phyloP scores from a whole-genome alignment of 2,329 filamentous ascomycete genomes.

The Dryadomyces sulphureus region DNA sequence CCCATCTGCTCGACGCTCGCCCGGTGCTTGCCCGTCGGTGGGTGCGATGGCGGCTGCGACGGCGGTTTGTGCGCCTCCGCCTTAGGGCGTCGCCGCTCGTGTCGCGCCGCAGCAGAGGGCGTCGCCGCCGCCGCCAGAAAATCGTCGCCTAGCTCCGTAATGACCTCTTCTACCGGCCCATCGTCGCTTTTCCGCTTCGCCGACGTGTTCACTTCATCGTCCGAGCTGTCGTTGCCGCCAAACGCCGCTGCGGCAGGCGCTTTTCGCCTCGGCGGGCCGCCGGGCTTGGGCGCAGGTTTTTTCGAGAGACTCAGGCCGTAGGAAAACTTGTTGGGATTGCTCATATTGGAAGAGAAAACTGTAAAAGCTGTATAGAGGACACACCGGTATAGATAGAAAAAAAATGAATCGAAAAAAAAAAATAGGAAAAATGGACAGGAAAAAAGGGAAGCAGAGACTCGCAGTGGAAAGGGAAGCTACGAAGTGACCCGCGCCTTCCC shows the following conservation, averaged over 20 bases:
- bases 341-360: background rate
- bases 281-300: too few relatives aligned
- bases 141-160: constrained; percentile 42
- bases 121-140: constrained; percentile 18
- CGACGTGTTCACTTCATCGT: constrained; percentile 6
- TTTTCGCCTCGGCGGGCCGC: constrained; percentile 47
- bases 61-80: constrained; percentile 11
- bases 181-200: constrained; percentile 1
- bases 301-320: constrained; percentile 14
- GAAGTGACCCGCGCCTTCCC: background rate
- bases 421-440: background rate
- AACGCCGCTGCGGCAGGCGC: constrained; percentile 37
- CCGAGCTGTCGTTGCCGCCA: constrained; percentile 33
- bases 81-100: background rate
- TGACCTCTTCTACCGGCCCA: constrained; percentile 33
- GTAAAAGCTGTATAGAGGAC: too few relatives aligned
- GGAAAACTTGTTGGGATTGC: constrained; percentile 5
- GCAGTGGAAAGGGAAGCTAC: background rate
- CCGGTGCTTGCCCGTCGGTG: background rate
- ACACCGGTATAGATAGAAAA: background rate
- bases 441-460: background rate
- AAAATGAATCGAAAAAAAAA: background rate
- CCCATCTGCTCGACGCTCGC: constrained; percentile 34
- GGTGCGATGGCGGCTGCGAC: constrained; percentile 23
- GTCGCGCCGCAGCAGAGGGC: constrained; percentile 14